Conservation (phyloP, 345 rosid species). For the Linum tenue region DNA sequence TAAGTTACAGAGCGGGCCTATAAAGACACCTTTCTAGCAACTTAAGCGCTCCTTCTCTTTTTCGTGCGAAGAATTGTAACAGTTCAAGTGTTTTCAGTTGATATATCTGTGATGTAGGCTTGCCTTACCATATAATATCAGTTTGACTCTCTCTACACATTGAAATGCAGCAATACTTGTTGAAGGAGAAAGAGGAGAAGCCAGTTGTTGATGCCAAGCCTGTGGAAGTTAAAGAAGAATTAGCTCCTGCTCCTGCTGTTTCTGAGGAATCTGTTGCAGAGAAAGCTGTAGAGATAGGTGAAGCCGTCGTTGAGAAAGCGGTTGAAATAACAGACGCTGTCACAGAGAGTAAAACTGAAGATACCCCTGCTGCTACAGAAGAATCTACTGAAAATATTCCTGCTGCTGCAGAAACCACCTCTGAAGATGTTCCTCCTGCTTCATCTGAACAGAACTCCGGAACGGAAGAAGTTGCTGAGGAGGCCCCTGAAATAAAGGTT, state of each 20-base stretch:
- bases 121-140: not conserved
- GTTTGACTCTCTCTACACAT: conserved; percentile 3
- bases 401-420: conserved; percentile 8
- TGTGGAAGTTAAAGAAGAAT: conserved; percentile 45
- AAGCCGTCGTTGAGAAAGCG: conserved; percentile 28
- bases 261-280: conserved; percentile 35
- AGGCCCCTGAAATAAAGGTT: conserved; percentile 75
- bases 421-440: conserved; percentile 8
- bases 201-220: conserved; percentile 32
- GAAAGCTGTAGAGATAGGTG: conserved; percentile 38
- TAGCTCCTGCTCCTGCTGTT: conserved; percentile 30
- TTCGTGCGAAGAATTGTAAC: not conserved
- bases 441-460: not conserved
- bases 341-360: not conserved
- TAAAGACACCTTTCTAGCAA: not conserved
- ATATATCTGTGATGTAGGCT: not conserved
- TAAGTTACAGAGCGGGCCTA: not conserved
- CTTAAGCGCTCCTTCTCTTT: not conserved
- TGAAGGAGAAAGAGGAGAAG: conserved; percentile 49
- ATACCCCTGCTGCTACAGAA: conserved; percentile 17
- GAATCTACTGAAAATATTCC: conserved; percentile 18
- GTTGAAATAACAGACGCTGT: conserved; percentile 16
- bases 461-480: conserved; percentile 46
- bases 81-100: not conserved
- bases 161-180: conserved; percentile 49